Evolutionary conservation across 2,329 filamentous ascomycete species (phyloP), one percentile per base, ranked within the genome.

Genomic region (Aspergillus brasiliensis): DNA sequence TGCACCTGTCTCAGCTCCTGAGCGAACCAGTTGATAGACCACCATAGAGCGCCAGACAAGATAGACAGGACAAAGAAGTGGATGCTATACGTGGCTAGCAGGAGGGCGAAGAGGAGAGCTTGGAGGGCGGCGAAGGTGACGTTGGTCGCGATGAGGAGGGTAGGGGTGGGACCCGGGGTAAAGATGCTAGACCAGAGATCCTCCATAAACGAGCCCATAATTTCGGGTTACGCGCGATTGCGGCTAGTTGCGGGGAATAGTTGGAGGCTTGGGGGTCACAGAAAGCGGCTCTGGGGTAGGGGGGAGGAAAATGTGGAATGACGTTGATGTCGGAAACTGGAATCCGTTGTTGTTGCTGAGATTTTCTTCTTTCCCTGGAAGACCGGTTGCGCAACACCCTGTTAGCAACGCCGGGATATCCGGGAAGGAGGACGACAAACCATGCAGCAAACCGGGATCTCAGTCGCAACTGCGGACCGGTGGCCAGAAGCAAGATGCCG

Each of bases 1-100:
- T 84, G 81, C 67, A 82, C 80, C 67, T 82, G 77, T 28, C 75
- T 73, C 55, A 88, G 75, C 72, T 88, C 94, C 48, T 80, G 79
- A 57, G 91, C 92, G 73, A 99, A 98, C 95, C 95, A 99, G 84
- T 98, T 98, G 79, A 98, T 93, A 59, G 90, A 87, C 81, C 86
- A 92, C 95, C 95, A 99, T 37, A 98, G 83, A 4, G 91, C 90
- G 31, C 81, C 93, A 64, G 87, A 91, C 8, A 99, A 82, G 60
- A 88, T 71, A 11, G 91, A 96, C 5, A 99, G 85, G 59, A 94
- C 83, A 64, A 92, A 75, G 72, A 97, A 97, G 82, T 98, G 95
- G 65, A 96, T 84, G 79, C 90, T 96, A 77, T 90, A 87, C 7
- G 94, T 99, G 58, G 87, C 88, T 67, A 92, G 62, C 55, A 98